Base-by-base conservation (phyloP, 805 yeast species). In the Zygosaccharomyces bailii region DNA sequence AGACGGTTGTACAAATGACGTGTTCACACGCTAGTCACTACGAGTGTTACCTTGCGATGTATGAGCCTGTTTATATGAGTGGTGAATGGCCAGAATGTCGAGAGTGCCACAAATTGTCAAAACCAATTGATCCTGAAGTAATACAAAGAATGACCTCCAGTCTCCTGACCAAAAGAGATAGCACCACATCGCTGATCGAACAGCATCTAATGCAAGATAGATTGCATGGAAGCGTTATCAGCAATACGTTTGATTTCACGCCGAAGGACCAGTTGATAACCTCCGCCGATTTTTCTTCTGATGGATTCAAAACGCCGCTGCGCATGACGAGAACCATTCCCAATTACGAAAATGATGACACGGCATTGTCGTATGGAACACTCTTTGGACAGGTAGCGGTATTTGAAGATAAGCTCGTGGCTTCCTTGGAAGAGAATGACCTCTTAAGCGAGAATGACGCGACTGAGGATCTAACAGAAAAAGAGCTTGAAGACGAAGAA, bases 11-110 rank as follows among this genome's bases (percentile, higher is more conserved):
- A 3, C 71, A 68, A 25, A 48, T 75, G 34, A 50, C 66, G 1
- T 74, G 79, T 55, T 59, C 66, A 5, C 79, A 75, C 52, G 61
- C 63, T 31, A 59, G 71, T 21, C 81, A 76, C 53, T 63, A 64
- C 42, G 65, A 70, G 42, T 76, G 81, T 48, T 70, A 65, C 24
- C 47, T 63, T 3, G 59, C 69, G 5, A 42, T 67, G 31, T 48
- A 66, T 17, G 50, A 55, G 49, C 42, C 56, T 37, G 20, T 50
- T 25, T 20, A 56, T 44, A 33, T 23, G 20, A 19, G 39, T 18
- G 41, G 48, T 9, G 47, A 48, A 10, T 38, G 48, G 5, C 69
- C 70, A 1, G 30, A 33, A 3, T 67, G 72, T 43, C 43, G 49
- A 2, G 31, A 57, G 1, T 68, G 72, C 48, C 35, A 45, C 5